Evolutionary conservation across 2,329 filamentous ascomycete species (phyloP), one percentile per base, ranked within the genome.

Genomic region (Mollisiaceae sp.): DNA sequence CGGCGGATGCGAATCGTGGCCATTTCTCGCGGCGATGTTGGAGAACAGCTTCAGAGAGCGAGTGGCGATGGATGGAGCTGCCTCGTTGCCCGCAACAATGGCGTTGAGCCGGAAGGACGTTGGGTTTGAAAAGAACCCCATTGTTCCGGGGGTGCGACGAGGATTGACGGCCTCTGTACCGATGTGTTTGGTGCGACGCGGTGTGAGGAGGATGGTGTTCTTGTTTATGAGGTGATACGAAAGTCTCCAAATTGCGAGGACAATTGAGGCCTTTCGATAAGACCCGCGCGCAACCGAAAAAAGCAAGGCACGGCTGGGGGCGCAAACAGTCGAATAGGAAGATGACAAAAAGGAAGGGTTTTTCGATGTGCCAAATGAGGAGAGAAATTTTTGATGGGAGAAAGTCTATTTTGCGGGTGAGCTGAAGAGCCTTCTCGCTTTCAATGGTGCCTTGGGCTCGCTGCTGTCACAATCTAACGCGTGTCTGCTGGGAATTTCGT

Each of bases 61-160:
- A n/a, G 68, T 63, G 20, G 67, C 62, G 43, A 75, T 56, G 32
- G 72, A 70, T 47, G 72, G 61, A 60, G 60, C 68, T 59, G 69
- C 62, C 65, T 71, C 62, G 64, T 72, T 69, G 66, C 67, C 69
- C 11, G 72, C 73, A 73, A 80, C 79, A 73, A 76, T 71, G 74
- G 77, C 76, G 65, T 74, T 75, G 38, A 77, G 73, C n/a, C 80
- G 78, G 68, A 84, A 81, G 52, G 83, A 83, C 39, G 79, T 80
- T 43, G 83, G 83, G 15, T 76, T 69, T 39, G 79, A 80, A 74
- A 85, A 82, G 74, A 83, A 76, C 36, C 75, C 67, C 79, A 81
- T 80, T 35, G 35, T 45, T 43, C 12, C 22, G 18, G 15, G 22
- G 32, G 9, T 18, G 2, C 22, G 22, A 52, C 55, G 67, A 65